phyloP scores from a whole-genome alignment of 305 asterid genomes.

The Fraxinus floribunda region DNA sequence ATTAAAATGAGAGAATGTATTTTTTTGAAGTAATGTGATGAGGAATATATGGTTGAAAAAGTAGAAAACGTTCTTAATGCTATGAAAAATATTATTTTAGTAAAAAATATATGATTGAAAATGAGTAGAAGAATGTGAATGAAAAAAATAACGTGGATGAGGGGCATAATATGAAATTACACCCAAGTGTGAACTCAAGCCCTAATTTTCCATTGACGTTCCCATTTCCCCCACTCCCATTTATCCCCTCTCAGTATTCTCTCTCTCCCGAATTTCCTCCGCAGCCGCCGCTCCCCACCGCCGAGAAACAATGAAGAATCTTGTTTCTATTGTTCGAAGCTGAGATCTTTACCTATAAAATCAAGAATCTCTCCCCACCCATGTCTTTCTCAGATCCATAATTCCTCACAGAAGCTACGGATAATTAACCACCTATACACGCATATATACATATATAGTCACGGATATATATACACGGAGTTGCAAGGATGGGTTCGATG shows the following conservation, averaged over 20 bases:
- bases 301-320: neutral
- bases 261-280: neutral
- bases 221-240: slow-evolving; percentile 1
- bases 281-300: neutral
- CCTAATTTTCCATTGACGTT: neutral
- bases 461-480: neutral
- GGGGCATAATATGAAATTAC: too few relatives aligned
- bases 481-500: slow-evolving; percentile 42
- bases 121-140: too few relatives aligned
- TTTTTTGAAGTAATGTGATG: too few relatives aligned
- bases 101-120: neutral
- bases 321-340: neutral
- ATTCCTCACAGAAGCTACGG: neutral
- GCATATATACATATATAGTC: neutral
- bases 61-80: too few relatives aligned
- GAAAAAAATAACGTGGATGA: too few relatives aligned
- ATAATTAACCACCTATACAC: neutral
- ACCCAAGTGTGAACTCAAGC: neutral
- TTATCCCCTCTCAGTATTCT: neutral
- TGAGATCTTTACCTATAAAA: neutral
- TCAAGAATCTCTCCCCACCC: neutral
- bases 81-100: too few relatives aligned
- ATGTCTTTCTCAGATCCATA: slow-evolving; percentile 23
- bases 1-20: too few relatives aligned
- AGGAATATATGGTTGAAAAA: too few relatives aligned